Percentiles rank a stretch among this genome's conserved stretches.
Conservation (phyloP, 805 yeast species). For the Priceomyces melissophilus region DNA sequence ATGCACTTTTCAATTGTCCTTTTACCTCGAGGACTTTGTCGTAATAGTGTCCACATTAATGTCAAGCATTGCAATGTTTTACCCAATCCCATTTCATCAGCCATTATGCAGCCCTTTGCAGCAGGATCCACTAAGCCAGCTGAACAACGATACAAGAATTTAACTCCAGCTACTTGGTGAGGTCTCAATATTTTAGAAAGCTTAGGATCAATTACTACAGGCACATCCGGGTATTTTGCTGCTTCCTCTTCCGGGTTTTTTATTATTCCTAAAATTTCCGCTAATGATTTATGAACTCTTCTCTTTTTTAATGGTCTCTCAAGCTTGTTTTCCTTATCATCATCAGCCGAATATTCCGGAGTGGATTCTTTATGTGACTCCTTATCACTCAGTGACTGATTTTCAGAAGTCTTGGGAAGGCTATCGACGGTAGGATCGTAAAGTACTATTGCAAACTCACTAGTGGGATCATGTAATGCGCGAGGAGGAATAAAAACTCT, state of each 20-base stretch:
- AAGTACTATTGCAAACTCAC: slow-evolving; percentile 88
- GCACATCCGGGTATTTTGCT: slow-evolving; percentile 73
- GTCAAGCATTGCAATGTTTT: slow-evolving; percentile 88
- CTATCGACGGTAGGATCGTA: slow-evolving; percentile 92
- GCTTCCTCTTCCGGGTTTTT: slow-evolving; percentile 46
- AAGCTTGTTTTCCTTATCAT: slow-evolving; percentile 12
- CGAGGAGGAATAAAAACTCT: slow-evolving; percentile 72
- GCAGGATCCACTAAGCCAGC: slow-evolving; percentile 78
- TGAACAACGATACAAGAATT: slow-evolving; percentile 85
- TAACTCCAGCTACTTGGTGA: slow-evolving; percentile 94
- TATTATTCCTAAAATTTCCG: slow-evolving; percentile 75
- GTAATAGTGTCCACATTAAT: slow-evolving; percentile 85
- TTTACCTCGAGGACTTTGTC: slow-evolving; percentile 83
- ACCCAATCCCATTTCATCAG: slow-evolving; percentile 96
- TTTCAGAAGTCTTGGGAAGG: slow-evolving; percentile 27
- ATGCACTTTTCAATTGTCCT: slow-evolving; percentile 85
- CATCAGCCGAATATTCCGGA: slow-evolving; percentile 9
- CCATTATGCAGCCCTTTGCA: slow-evolving; percentile 97
- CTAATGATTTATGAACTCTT: slow-evolving; percentile 61
- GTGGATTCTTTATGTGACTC: slow-evolving; percentile 11
- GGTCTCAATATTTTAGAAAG: slow-evolving; percentile 84
- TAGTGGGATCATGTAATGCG: slow-evolving; percentile 92
- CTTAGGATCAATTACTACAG: slow-evolving; percentile 92
- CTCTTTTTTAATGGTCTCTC: slow-evolving; percentile 29
- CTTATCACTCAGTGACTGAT: slow-evolving; percentile 3